Base-by-base conservation (phyloP, 306 rosid species). In the Dalbergia oliveri region DNA sequence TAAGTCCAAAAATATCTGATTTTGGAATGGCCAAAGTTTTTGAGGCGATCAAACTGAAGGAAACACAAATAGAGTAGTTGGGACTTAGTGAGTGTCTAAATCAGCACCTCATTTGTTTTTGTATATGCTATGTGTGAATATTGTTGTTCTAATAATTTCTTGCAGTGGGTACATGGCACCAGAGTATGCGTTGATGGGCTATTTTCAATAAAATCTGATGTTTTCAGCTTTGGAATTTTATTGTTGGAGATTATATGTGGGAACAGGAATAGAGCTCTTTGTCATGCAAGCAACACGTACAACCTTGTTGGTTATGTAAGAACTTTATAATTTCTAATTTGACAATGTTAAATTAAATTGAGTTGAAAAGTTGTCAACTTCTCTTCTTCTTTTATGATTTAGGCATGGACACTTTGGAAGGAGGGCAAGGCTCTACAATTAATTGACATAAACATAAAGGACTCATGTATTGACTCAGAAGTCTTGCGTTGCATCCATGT, bases 321-420 rank as follows among this genome's bases (percentile, higher is more conserved):
- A 31, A 5, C 31, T 43, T 12, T 10, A 15, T 26, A 2, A 6
- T 3, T 9, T 60, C 9, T 4, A 23, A 34, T 34, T 43, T 11
- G 10, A 15, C 11, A 3, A 13, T 3, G 1, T 12, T 50, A 2
- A 34, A 0, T 12, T 50, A 2, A 34, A 9, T 63, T 18, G 4
- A 1, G 15, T 5, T 4, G 3, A 10, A 41, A 41, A 4, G 39
- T 56, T 8, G 11, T 10, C 47, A 44, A 2, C 11, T 6, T 50
- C n/a, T n/a, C n/a, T 51, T 11, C 2, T 47, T 5, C 56, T 69
- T 26, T 44, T 12, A 10, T 74, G 44, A 45, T 33, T 16, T 67
- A 88, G 90, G 87, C 84, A n/a, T 86, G 91, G 91, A 65, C 16
- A 49, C 54, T 84, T 15, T 90, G 89, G 91, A 86, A 76, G 16